A percentile compares a stretch with the other conserved stretches of the same genome.
These are phyloP conservation scores for Trichoderma koningii DNA, from an alignment of 2,329 filamentous ascomycete genomes.

Conservation along the genomic window DNA sequence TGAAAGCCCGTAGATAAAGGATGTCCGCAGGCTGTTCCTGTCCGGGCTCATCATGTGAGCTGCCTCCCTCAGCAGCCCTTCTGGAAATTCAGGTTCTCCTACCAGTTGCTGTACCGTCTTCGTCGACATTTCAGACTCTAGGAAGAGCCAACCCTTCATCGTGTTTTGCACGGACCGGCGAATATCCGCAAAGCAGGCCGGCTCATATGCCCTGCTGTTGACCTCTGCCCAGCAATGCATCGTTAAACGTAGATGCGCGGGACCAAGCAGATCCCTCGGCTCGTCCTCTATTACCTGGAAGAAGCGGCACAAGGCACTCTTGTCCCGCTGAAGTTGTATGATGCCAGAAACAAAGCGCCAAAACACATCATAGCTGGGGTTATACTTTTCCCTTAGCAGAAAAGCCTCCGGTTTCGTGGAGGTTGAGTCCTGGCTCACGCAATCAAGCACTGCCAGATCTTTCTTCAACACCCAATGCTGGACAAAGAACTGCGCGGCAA, in stretches of 20 bases:
- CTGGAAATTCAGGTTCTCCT: background rate
- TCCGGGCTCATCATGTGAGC: background rate
- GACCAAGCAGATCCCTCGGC: background rate
- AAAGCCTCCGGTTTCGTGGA: background rate
- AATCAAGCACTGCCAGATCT: background rate
- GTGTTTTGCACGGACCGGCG: background rate
- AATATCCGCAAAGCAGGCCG: background rate
- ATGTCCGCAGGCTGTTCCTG: background rate
- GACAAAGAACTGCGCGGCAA: slow-evolving; percentile 8
- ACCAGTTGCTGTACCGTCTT: background rate
- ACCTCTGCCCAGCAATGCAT: background rate
- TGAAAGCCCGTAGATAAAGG: background rate
- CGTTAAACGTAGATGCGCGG: background rate
- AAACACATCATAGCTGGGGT: background rate
- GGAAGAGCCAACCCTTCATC: background rate
- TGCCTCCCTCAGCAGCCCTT: background rate
- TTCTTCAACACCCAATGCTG: background rate
- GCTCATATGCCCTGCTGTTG: background rate
- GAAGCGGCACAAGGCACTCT: background rate
- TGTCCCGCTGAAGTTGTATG: background rate
- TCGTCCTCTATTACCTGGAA: background rate
- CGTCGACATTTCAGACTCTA: background rate
- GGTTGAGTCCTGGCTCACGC: background rate
- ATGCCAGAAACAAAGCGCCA: background rate
- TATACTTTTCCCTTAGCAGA: background rate